Evolutionary conservation across 2,329 filamentous ascomycete species (phyloP), one percentile per base, ranked within the genome.

Genomic region (Colletotrichum musicola): DNA sequence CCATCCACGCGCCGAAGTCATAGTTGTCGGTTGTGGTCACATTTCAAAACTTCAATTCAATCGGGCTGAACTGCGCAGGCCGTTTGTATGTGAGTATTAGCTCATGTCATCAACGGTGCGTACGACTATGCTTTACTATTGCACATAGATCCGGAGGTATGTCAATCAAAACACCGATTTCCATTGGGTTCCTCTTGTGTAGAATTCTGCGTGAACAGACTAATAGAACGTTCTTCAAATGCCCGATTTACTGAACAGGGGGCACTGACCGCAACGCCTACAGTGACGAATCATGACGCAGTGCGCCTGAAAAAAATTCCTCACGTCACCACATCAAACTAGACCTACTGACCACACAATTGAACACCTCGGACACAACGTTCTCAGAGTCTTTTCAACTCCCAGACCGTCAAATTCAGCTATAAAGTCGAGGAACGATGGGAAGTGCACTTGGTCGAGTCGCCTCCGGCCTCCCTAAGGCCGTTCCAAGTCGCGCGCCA

Each of bases 221-320:
- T 25, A 4, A 4, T 25, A 4, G 22, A 25, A 25, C 4, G 22
- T 4, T 25, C 22, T 25, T 25, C 22, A 25, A 4, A 10, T 4
- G 30, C 30, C 2, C 10, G 7, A 10, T 35, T 35, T 35, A 10
- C 7, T 47, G 14, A 10, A 42, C 13, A n/a, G 13, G 16, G 40
- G 18, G 44, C 46, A 20, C 22, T 25, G 47, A 27, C 47, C 20
- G 6, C 27, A 9, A 27, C 47, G 10, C 13, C 47, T 3, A 27
- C 20, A 6, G 22, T 30, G 47, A 51, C 47, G 47, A 51, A 51
- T 51, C 47, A 27, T 51, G 47, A 51, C 47, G 47, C 47, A 51
- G 13, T 10, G 22, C 47, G 13, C 47, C 30, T 35, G 7, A 10
- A 35, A 9, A 47, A 47, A 47, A 6, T 22, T 16, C n/a, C 18